Percentiles rank a stretch among this genome's conserved stretches.
These are phyloP conservation scores for Clavispora fructus DNA, from an alignment of 805 yeast species.

Conservation along the genomic window DNA sequence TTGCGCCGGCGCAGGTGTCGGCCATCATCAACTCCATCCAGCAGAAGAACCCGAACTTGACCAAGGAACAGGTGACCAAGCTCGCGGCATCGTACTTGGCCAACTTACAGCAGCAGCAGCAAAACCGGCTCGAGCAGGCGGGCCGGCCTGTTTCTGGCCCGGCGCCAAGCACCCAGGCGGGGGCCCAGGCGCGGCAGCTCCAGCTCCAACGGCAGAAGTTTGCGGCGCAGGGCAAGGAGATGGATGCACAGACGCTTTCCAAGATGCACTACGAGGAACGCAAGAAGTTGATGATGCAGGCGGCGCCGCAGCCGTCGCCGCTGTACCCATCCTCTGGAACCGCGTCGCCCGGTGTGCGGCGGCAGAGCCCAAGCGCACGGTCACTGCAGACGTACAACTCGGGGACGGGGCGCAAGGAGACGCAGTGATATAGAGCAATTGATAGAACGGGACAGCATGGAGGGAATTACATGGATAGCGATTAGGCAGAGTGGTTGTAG, in stretches of 20 bases:
- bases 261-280: slow-evolving; percentile 34
- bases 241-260: slow-evolving; percentile 21
- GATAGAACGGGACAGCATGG: neutral
- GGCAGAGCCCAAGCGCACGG: neutral
- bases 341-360: neutral
- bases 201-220: slow-evolving; percentile 6
- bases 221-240: slow-evolving; percentile 10
- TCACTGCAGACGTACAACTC: neutral
- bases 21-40: slow-evolving; percentile 62
- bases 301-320: neutral
- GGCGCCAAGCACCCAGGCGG: slow-evolving; percentile 5
- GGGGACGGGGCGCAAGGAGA: neutral
- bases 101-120: slow-evolving; percentile 50
- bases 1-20: slow-evolving; percentile 60
- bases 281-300: slow-evolving; percentile 29
- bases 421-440: neutral
- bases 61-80: slow-evolving; percentile 60
- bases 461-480: no score
- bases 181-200: slow-evolving; percentile 11
- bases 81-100: slow-evolving; percentile 63
- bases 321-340: neutral
- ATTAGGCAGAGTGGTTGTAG: no score
- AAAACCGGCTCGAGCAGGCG: slow-evolving; percentile 21
- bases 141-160: neutral
- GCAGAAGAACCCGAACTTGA: slow-evolving; percentile 56